phyloP scores from a whole-genome alignment of 371 early-diverging fungal genomes.

The Apophysomyces variabilis region DNA sequence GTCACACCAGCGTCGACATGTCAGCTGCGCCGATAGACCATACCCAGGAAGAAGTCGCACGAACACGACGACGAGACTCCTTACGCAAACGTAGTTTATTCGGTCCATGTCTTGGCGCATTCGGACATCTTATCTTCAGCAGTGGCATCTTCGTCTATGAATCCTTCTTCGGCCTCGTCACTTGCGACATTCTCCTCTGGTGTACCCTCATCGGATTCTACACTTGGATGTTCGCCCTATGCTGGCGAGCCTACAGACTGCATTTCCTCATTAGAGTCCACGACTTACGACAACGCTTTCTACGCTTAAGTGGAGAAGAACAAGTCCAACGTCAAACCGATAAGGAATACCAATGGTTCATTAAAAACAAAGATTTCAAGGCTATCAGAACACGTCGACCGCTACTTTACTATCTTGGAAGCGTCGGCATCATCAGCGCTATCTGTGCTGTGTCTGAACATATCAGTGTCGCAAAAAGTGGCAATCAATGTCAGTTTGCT shows the following conservation, averaged over 20 bases:
- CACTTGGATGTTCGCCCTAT: conserved; percentile 34
- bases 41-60: conserved; percentile 10
- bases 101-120: conserved; percentile 26
- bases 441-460: conserved; percentile 19
- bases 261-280: conserved; percentile 23
- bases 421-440: conserved; percentile 17
- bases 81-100: conserved; percentile 25
- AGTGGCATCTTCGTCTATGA: conserved; percentile 20
- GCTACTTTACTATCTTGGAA: conserved; percentile 11
- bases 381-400: conserved; percentile 13
- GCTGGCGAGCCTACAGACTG: conserved; percentile 24
- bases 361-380: conserved; percentile 15
- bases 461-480: conserved; percentile 4
- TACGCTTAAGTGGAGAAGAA: conserved; percentile 20
- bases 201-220: conserved; percentile 28
- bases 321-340: conserved; percentile 17
- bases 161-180: conserved; percentile 7
- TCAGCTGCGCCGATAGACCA: conserved; percentile 1
- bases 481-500: conserved; percentile 13
- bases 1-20: conserved; percentile 5
- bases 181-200: conserved; percentile 27
- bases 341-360: conserved; percentile 27
- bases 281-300: conserved; percentile 21
- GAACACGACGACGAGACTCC: conserved; percentile 11
- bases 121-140: conserved; percentile 33